Conservation (phyloP, 371 early-diverging fungal genomes). For the Mucor irregularis region DNA sequence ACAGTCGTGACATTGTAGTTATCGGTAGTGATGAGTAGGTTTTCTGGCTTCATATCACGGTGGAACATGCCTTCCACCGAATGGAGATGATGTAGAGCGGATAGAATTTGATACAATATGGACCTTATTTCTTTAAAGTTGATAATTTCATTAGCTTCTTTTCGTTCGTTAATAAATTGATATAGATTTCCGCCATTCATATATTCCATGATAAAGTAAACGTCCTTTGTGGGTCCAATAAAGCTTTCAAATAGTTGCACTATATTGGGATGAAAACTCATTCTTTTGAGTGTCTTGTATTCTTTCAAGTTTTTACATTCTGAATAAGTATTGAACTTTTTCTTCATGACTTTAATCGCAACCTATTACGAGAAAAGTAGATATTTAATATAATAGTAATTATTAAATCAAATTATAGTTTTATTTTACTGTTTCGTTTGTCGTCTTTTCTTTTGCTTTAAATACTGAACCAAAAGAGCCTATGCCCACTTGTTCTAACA, state of each 20-base stretch:
- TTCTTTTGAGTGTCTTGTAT: constrained; percentile 62
- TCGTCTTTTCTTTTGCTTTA: constrained; percentile 66
- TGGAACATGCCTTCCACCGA: constrained; percentile 83
- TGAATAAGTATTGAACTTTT: constrained; percentile 72
- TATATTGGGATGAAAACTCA: constrained; percentile 79
- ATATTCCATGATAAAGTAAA: constrained; percentile 91
- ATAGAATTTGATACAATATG: constrained; percentile 72
- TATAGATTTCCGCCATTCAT: constrained; percentile 91
- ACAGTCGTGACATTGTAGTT: constrained; percentile 38
- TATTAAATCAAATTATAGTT: background rate
- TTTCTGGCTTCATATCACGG: constrained; percentile 94
- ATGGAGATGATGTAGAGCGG: constrained; percentile 88
- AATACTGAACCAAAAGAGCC: constrained; percentile 93
- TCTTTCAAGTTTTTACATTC: constrained; percentile 80
- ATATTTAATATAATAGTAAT: background rate
- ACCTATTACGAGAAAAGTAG: constrained; percentile 52
- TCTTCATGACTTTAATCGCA: constrained; percentile 95
- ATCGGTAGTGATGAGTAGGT: constrained; percentile 56
- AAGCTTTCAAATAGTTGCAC: constrained; percentile 81
- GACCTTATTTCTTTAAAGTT: background rate
- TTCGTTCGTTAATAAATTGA: constrained; percentile 75
- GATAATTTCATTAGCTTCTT: constrained; percentile 35
- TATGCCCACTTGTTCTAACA: constrained; percentile 79
- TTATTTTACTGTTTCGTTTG: constrained; percentile 67
- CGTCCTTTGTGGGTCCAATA: constrained; percentile 71